Conservation (phyloP, 352 stramenopile species). For the Phytophthora hibernalis region DNA sequence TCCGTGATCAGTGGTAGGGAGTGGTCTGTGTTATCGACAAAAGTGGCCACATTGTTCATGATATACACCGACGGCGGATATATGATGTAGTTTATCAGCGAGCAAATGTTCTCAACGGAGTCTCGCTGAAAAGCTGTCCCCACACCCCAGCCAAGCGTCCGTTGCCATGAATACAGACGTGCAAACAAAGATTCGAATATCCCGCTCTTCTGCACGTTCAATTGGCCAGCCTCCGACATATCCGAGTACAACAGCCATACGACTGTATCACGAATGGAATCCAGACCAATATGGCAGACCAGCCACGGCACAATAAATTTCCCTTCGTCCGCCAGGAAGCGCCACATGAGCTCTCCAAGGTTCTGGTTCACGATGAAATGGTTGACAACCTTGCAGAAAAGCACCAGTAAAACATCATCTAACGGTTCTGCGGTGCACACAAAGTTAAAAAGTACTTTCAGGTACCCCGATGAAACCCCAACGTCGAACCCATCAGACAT, state of each 20-base stretch:
- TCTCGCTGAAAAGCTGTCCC: conserved; percentile 86
- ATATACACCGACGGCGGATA: conserved; percentile 88
- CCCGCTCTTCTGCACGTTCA: conserved; percentile 67
- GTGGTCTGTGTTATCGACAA: conserved; percentile 87
- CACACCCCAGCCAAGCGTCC: conserved; percentile 84
- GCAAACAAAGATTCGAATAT: conserved; percentile 85
- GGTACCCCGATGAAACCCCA: conserved; percentile 59
- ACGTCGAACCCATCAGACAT: conserved; percentile 59
- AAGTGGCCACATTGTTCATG: conserved; percentile 84
- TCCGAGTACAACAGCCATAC: conserved; percentile 90
- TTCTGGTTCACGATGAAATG: conserved; percentile 80
- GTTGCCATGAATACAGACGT: conserved; percentile 81
- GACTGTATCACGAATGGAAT: conserved; percentile 85
- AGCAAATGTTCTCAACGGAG: conserved; percentile 90
- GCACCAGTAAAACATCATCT: conserved; percentile 80
- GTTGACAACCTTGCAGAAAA: conserved; percentile 90
- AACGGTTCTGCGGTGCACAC: conserved; percentile 68
- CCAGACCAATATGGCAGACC: conserved; percentile 82
- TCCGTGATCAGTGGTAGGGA: conserved; percentile 86
- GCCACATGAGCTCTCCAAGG: conserved; percentile 69
- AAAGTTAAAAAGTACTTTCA: conserved; percentile 89
- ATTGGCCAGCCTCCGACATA: conserved; percentile 71
- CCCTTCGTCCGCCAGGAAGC: conserved; percentile 75
- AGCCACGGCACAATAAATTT: conserved; percentile 78
- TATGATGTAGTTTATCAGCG: conserved; percentile 87